A percentile compares a stretch with the other conserved stretches of the same genome.
Evolutionary conservation across 2,329 filamentous ascomycete genomes (phyloP).

Genomic region (Cytospora paraplurivora): DNA sequence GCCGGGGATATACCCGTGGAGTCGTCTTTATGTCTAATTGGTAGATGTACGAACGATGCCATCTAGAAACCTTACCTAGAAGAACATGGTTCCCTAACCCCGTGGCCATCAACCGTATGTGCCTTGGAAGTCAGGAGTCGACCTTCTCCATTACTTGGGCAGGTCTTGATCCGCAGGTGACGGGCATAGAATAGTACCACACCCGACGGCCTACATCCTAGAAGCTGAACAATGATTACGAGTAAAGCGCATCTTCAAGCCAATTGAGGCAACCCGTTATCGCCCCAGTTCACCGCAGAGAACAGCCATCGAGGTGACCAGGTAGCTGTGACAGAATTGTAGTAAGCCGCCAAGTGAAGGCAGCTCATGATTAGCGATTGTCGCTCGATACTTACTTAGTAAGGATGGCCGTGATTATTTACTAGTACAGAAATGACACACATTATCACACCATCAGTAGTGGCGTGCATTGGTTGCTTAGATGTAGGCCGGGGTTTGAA

Average conservation of each 20-base stretch:
- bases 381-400: background rate
- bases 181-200: too few species aligned
- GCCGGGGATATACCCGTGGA: too few species aligned
- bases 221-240: too few species aligned
- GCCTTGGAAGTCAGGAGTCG: too few species aligned
- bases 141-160: too few species aligned
- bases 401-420: background rate
- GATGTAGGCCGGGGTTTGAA: background rate
- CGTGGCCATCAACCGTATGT: too few species aligned
- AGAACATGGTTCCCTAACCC: too few species aligned
- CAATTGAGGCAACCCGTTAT: background rate
- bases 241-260: background rate
- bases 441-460: background rate
- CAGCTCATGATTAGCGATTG: background rate
- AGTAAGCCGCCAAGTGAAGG: background rate
- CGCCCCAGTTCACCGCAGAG: background rate
- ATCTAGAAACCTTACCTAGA: too few species aligned
- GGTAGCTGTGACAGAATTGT: background rate
- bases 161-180: too few species aligned
- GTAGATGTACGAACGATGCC: too few species aligned
- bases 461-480: background rate
- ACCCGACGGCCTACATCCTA: too few species aligned
- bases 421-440: background rate
- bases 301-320: background rate
- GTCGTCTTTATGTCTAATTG: too few species aligned